A percentile compares a stretch with the other conserved stretches of the same genome.
phyloP scores from a whole-genome alignment of 257 asterid genomes.

The Solanum appendiculatum region DNA sequence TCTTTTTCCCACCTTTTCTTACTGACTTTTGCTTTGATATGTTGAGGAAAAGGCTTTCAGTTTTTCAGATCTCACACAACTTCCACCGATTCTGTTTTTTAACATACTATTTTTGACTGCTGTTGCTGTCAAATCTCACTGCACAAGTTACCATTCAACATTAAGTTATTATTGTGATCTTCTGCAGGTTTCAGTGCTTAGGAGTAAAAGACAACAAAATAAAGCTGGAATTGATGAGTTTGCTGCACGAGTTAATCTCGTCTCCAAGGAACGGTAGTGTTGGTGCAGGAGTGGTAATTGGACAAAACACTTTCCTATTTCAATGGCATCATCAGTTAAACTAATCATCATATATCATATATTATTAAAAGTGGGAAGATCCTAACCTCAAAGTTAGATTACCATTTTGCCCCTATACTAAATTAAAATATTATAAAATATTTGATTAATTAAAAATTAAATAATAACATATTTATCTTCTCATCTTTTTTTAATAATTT shows the following conservation, averaged over 20 bases:
- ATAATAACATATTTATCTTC: no score
- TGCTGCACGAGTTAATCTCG: slow-evolving; percentile 33
- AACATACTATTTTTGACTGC: neutral
- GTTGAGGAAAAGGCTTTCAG: neutral
- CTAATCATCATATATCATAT: no score
- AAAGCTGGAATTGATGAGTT: slow-evolving; percentile 32
- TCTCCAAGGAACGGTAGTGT: neutral
- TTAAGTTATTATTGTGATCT: neutral
- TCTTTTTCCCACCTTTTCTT: no score
- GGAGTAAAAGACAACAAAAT: slow-evolving; percentile 28
- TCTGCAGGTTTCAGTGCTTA: slow-evolving; percentile 41
- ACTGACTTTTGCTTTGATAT: neutral
- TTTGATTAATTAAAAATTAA: no score
- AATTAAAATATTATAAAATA: no score
- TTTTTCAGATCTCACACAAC: neutral
- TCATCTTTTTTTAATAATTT: no score
- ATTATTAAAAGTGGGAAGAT: no score
- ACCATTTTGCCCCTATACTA: no score
- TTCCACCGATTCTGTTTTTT: neutral
- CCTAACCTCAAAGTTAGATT: no score
- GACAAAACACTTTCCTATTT: neutral
- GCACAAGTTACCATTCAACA: neutral
- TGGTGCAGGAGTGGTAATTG: neutral
- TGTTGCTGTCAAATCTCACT: neutral
- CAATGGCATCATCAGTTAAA: neutral